phyloP scores from a whole-genome alignment of 2,329 filamentous ascomycete species.

The Aspergillus sp. region DNA sequence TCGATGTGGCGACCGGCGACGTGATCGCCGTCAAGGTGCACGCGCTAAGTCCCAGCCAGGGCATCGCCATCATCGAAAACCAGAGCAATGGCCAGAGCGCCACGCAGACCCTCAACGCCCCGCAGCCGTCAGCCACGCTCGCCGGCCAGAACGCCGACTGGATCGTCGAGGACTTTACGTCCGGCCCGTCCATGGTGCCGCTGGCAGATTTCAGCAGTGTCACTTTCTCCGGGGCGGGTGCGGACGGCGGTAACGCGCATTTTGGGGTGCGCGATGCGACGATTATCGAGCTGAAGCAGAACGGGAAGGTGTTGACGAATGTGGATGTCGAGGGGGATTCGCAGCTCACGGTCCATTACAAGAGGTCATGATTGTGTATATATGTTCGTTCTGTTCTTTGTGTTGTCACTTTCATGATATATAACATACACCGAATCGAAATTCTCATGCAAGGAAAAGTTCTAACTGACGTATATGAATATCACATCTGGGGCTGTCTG shows the following conservation, averaged over 20 bases:
- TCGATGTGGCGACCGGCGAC: constrained; percentile 47
- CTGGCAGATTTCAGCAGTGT: constrained; percentile 50
- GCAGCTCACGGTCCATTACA: constrained; percentile 26
- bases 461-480: too few relatives aligned
- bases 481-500: too few relatives aligned
- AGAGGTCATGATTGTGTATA: constrained; percentile 2
- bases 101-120: constrained; percentile 49
- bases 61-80: constrained; percentile 52
- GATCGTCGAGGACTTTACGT: constrained; percentile 59
- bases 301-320: constrained; percentile 31
- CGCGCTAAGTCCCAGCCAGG: constrained; percentile 38
- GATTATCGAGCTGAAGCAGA: constrained; percentile 49
- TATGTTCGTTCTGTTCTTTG: too few relatives aligned
- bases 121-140: constrained; percentile 41
- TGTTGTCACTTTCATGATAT: too few relatives aligned
- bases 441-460: too few relatives aligned
- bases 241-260: constrained; percentile 18
- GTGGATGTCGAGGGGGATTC: constrained; percentile 23
- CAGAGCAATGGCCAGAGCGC: constrained; percentile 51
- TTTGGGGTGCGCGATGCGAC: constrained; percentile 37
- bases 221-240: constrained; percentile 33
- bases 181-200: constrained; percentile 37
- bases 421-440: too few relatives aligned
- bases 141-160: constrained; percentile 60
- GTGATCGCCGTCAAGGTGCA: constrained; percentile 42